Conservation (phyloP, 805 yeast species). For the Ogataea polymorpha region DNA sequence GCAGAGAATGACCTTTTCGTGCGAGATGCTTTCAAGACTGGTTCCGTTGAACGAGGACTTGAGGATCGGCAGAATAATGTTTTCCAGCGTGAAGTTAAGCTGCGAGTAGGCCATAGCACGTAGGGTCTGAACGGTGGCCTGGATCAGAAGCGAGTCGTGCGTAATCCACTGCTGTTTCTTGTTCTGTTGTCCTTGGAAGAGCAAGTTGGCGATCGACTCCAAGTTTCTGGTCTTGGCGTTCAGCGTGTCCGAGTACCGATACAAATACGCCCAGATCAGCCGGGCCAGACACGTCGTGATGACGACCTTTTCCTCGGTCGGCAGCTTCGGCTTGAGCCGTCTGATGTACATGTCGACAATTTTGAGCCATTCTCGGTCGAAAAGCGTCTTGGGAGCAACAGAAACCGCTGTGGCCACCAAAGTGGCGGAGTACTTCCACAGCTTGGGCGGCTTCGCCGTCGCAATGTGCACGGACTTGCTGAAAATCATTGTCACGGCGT, state of each 20-base stretch:
- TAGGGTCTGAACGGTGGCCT: conserved; percentile 68
- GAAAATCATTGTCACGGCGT: conserved; percentile 66
- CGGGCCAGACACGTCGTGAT: conserved; percentile 67
- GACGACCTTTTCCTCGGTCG: conserved; percentile 48
- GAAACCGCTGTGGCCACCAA: conserved; percentile 71
- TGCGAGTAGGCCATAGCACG: conserved; percentile 77
- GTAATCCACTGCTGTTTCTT: conserved; percentile 77
- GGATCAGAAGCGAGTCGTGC: conserved; percentile 56
- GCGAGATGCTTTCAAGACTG: conserved; percentile 56
- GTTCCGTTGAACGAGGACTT: conserved; percentile 56
- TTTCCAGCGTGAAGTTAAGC: conserved; percentile 75
- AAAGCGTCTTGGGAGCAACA: conserved; percentile 76
- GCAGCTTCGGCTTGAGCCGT: conserved; percentile 60
- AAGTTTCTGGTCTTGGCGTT: conserved; percentile 82
- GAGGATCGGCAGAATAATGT: conserved; percentile 68
- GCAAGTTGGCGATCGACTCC: conserved; percentile 58
- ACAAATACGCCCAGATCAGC: conserved; percentile 85
- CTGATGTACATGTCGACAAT: conserved; percentile 61
- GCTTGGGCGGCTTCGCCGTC: conserved; percentile 41
- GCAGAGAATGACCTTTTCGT: conserved; percentile 70
- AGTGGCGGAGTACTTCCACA: conserved; percentile 67
- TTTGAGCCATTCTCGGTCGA: conserved; percentile 66
- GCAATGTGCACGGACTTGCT: conserved; percentile 42
- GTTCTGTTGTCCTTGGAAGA: conserved; percentile 43
- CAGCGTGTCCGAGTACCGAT: conserved; percentile 81